Percentiles rank a stretch among this genome's conserved stretches.
Evolutionary conservation across 73 alveolate species (phyloP).

Genomic region (Paramecium caudatum): DNA sequence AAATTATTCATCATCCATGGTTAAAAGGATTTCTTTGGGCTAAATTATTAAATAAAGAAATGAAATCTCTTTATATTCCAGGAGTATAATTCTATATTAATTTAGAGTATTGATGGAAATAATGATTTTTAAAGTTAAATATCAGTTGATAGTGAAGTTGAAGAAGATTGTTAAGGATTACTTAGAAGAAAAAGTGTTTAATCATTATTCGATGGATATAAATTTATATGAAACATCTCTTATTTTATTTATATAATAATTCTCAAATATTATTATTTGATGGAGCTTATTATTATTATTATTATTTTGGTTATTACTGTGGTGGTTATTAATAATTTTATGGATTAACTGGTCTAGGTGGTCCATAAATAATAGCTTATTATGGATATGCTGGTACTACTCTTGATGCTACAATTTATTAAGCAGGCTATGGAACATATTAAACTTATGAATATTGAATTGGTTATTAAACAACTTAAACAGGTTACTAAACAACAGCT

Average conservation of each 20-base stretch:
- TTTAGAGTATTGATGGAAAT: slow-evolving; percentile 52
- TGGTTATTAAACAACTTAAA: neutral
- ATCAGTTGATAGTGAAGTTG: neutral
- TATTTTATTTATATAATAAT: too few species aligned
- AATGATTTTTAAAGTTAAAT: slow-evolving; percentile 43
- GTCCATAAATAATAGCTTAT: too few species aligned
- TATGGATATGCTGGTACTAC: too few species aligned
- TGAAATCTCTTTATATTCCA: slow-evolving; percentile 60
- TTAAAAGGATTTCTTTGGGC: slow-evolving; percentile 90
- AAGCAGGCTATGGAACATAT: too few species aligned
- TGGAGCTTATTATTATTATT: too few species aligned
- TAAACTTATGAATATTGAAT: too few species aligned
- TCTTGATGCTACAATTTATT: too few species aligned
- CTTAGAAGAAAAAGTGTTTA: slow-evolving; percentile 59
- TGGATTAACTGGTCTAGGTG: neutral
- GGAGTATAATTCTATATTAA: slow-evolving; percentile 25
- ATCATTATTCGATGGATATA: slow-evolving; percentile 60
- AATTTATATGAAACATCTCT: slow-evolving; percentile 39
- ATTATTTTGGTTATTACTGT: neutral
- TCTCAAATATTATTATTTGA: too few species aligned
- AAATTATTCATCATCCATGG: slow-evolving; percentile 89
- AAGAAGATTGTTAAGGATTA: slow-evolving; percentile 37
- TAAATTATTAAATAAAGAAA: slow-evolving; percentile 50
- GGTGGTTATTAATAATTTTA: neutral
- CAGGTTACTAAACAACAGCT: slow-evolving; percentile 5